Evolutionary conservation across 805 yeast genomes (phyloP), one percentile per base, ranked within the genome.

Genomic region (Debaryomyces maramus): DNA sequence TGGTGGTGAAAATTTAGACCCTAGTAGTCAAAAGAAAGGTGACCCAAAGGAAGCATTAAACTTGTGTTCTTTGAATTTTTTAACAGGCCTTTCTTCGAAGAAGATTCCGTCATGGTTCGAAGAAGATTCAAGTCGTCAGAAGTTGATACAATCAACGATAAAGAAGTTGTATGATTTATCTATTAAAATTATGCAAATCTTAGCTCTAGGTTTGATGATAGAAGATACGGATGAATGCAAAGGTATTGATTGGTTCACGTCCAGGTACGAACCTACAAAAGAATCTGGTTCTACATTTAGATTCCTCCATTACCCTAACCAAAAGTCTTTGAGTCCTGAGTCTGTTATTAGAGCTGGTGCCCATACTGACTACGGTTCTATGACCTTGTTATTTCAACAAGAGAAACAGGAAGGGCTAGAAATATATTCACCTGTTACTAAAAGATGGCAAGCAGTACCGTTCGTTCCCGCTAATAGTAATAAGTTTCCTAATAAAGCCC

Each of bases 321-420:
- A 73, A 38, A 68, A 69, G 40, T 49, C 72, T 6, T 60, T 63
- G 32, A 70, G 63, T 37, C 78, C 80, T 6, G 80, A 78, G 43
- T 73, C 78, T 17, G 75, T 70, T 16, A 73, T 83, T 34, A 69
- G 88, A 38, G 93, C 93, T 4, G 95, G 95, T 30, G 93, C 95
- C 6, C 95, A 87, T 50, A 86, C 95, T 0, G 95, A 87, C 55
- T 86, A 86, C 52, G 95, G 95, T 3, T 75, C 87, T 1, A 62
- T 84, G 45, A 85, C 95, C 0, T 60, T 86, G 22, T 64, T 87
- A 38, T 83, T 87, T 59, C 95, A 86, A 60, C 75, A 79, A 39
- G 67, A 73, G 48, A 77, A 74, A 32, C 86, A 85, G 55, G 88
- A 83, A 51, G 95, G 95, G 4, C 67, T 85, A 33, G 88, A 85